Evolutionary conservation across 495 filamentous ascomycete species (phyloP), one percentile per base, ranked within the genome.

Genomic region (Hypomontagnella submonticulosa): DNA sequence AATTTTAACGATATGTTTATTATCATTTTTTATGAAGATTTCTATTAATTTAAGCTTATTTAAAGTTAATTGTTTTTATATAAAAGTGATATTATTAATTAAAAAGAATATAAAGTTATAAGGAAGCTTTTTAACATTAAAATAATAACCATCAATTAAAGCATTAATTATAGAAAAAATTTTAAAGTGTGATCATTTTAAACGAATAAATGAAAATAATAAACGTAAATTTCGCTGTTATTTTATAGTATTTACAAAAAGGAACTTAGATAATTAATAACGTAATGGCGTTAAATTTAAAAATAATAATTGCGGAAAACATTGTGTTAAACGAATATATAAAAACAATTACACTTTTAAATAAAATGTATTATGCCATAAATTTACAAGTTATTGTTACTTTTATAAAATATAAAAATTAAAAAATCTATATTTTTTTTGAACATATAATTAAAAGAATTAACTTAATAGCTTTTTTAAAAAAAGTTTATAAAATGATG

Each of bases 201-300:
- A n/a, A n/a, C n/a, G n/a, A n/a, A n/a, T n/a, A n/a, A n/a, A 48
- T 30, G 12, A 48, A 48, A 48, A 32, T 48, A 30, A 48, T 48
- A 30, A 30, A 48, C 32, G 6, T 30, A 9, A 30, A 30, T 4
- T 12, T 30, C 13, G n/a, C n/a, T 10, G 12, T 32, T 30, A 9
- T 41, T 9, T 41, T 41, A 9, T 8, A 41, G 4, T 41, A 41
- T 9, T 41, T 41, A 41, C 8, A 41, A 41, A 13, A 6, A 4
- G n/a, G 13, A 9, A 41, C 4, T 8, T 41, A 41, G 13, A 41
- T 41, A 9, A 9, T n/a, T n/a, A n/a, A n/a, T n/a, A n/a, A n/a
- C n/a, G n/a, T n/a, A n/a, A n/a, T n/a, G n/a, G n/a, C n/a, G 13
- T 41, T 41, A 41, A 41, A 41, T 41, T 41, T 9, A 41, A 41